Evolutionary conservation across 371 early-diverging fungal genomes (phyloP), one percentile per base, ranked within the genome.

Genomic region (Mucor indicus): DNA sequence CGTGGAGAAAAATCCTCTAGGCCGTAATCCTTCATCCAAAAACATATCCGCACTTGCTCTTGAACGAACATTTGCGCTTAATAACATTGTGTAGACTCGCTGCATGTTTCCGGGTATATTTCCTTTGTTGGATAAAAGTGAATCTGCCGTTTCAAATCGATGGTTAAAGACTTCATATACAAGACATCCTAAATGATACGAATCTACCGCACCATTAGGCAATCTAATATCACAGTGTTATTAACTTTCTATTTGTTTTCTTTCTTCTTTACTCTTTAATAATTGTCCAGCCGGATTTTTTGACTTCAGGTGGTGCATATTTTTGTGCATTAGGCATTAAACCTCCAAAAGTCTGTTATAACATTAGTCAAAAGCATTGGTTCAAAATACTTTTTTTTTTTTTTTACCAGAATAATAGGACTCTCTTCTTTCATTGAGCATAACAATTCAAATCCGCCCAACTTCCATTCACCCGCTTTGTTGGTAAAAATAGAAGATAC

Each of bases 401-500:
- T 25, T 35, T 25, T 57, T 76, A 82, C 83, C 59, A 83, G 55
- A 21, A 90, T 69, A 13, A 84, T 65, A 0, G 86, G 85, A 38
- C 76, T 73, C 38, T 87, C 87, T 43, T 89, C 91, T 38, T 84
- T 80, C 53, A 86, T 61, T 4, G 84, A 83, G 23, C 86, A 79
- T 10, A 91, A 53, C 12, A 89, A 50, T 51, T 97, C 98, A 47
- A 94, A 79, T 3, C 95, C 95, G 15, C 91, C 92, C 23, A 97
- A 68, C 53, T 87, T 91, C 96, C 96, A 98, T 64, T 98, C 98
- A 31, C 95, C 94, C 3, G 92, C 88, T 46, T 79, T 77, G 23
- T 90, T 94, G 25, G 84, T 83, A 61, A 85, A 95, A 41, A 98
- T 84, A 1, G 93, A 89, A 2, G 79, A 69, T 4, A 84, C 57